Evolutionary conservation across 495 filamentous ascomycete species (phyloP).

Genomic region (Aspergillus kassunensis): DNA sequence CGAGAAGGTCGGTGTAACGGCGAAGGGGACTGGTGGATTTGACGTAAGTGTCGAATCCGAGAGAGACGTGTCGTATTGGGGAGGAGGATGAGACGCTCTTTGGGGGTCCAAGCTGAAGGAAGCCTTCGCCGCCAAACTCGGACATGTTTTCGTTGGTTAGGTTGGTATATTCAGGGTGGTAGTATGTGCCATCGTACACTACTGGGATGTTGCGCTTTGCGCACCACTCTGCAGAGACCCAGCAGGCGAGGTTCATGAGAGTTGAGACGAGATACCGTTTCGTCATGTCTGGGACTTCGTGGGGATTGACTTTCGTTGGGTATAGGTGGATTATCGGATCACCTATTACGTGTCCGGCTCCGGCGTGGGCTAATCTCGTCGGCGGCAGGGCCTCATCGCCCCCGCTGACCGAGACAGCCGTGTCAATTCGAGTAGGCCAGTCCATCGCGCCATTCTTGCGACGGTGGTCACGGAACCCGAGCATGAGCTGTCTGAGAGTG

Average conservation of each 20-base stretch:
- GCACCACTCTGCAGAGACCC: slow-evolving; percentile 71
- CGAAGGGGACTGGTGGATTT: slow-evolving; percentile 85
- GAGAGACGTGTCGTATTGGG: slow-evolving; percentile 51
- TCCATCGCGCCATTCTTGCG: slow-evolving; percentile 41
- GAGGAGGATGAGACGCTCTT: slow-evolving; percentile 42
- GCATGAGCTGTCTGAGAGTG: slow-evolving; percentile 39
- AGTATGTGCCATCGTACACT: slow-evolving; percentile 67
- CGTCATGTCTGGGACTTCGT: slow-evolving; percentile 38
- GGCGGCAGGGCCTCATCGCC: slow-evolving; percentile 24
- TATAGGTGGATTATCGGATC: slow-evolving; percentile 52
- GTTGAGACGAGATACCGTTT: slow-evolving; percentile 49
- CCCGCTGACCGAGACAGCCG: slow-evolving; percentile 30
- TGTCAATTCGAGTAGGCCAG: slow-evolving; percentile 17
- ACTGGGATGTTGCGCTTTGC: slow-evolving; percentile 69
- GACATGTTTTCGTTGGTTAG: slow-evolving; percentile 35
- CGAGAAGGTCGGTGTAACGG: slow-evolving; percentile 75
- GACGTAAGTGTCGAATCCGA: slow-evolving; percentile 68
- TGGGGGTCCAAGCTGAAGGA: slow-evolving; percentile 41
- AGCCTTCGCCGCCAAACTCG: slow-evolving; percentile 29
- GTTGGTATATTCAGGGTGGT: slow-evolving; percentile 50
- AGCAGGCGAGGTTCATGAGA: slow-evolving; percentile 76
- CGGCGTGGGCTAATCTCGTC: slow-evolving; percentile 26
- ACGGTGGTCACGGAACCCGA: slow-evolving; percentile 36
- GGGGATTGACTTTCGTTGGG: slow-evolving; percentile 27
- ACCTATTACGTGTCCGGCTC: slow-evolving; percentile 37